A percentile compares a stretch with the other conserved stretches of the same genome.
phyloP scores from a whole-genome alignment of 176 grass and related monocot genomes.

The Secale cereale region DNA sequence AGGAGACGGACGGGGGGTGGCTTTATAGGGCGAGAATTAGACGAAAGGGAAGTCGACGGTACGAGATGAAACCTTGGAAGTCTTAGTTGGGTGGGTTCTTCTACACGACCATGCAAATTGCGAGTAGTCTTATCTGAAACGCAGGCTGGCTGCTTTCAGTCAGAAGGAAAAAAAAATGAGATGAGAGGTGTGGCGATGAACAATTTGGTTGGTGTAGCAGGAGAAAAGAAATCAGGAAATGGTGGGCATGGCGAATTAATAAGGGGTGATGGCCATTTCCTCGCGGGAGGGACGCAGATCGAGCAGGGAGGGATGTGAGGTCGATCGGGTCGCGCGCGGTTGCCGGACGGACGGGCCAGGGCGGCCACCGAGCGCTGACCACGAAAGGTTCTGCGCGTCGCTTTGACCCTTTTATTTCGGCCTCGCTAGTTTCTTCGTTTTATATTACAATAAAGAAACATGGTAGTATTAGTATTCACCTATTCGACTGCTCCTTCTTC shows the following conservation, averaged over 20 bases:
- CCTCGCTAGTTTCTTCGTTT: neutral
- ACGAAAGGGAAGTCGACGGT: constrained; percentile 16
- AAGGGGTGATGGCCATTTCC: neutral
- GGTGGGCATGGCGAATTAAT: constrained; percentile 2
- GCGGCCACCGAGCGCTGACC: constrained; percentile 38
- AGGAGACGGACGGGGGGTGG: neutral
- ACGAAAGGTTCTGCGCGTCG: constrained; percentile 23
- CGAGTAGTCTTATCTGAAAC: neutral
- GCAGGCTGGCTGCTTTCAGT: neutral
- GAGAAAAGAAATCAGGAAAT: constrained; percentile 4
- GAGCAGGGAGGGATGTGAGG: neutral
- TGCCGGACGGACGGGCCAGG: constrained; percentile 22
- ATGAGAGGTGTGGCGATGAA: neutral
- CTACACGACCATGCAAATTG: neutral
- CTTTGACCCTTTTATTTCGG: constrained; percentile 22
- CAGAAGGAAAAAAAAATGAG: neutral
- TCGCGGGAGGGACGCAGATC: neutral
- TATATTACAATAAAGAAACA: no score
- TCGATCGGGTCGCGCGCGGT: constrained; percentile 10
- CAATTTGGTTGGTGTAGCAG: neutral
- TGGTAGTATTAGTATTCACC: no score
- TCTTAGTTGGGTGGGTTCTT: constrained; percentile 22
- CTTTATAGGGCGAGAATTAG: neutral
- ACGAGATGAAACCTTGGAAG: constrained; percentile 1
- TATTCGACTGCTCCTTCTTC: neutral